A percentile compares a stretch with the other conserved stretches of the same genome.
These are phyloP conservation scores for Melampsora americana DNA, from an alignment of 1,284 basidiomycete genomes.

Conservation along the genomic window DNA sequence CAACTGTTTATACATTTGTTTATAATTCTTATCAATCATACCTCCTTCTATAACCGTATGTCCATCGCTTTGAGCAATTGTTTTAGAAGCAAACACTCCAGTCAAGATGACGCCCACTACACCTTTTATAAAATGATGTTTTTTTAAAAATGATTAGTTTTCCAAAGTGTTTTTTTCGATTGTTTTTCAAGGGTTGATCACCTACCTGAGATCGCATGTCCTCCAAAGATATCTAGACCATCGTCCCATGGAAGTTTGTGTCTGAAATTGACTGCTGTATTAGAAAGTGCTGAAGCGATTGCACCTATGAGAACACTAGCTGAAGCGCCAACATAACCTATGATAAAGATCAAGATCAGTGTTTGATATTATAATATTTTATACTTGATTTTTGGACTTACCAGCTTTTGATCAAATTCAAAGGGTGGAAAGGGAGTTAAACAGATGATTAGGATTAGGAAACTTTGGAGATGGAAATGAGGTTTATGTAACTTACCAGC, in stretches of 20 bases:
- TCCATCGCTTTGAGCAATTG: constrained; percentile 71
- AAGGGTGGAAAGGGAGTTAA: not conserved
- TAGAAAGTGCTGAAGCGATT: constrained; percentile 71
- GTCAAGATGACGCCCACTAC: constrained; percentile 52
- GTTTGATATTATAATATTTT: not conserved
- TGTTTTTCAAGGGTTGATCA: constrained; percentile 14
- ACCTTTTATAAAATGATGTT: no score
- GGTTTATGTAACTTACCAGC: constrained; percentile 48
- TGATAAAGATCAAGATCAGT: not conserved
- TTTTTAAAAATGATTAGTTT: constrained; percentile 48
- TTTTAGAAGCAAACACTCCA: constrained; percentile 69
- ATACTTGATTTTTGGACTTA: constrained; percentile 8
- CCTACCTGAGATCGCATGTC: constrained; percentile 47
- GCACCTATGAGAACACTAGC: constrained; percentile 68
- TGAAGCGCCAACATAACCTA: constrained; percentile 59
- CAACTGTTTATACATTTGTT: constrained; percentile 76
- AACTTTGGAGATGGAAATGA: not conserved
- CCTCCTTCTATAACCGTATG: constrained; percentile 63
- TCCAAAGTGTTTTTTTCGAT: not conserved
- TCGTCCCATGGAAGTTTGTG: constrained; percentile 66
- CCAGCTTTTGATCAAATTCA: constrained; percentile 8
- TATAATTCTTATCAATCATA: constrained; percentile 67
- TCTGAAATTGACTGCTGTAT: constrained; percentile 80
- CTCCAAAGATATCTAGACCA: constrained; percentile 60
- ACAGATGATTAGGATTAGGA: not conserved